Evolutionary conservation across 345 rosid species (phyloP).

Genomic region (Anastatica hierochuntica): DNA sequence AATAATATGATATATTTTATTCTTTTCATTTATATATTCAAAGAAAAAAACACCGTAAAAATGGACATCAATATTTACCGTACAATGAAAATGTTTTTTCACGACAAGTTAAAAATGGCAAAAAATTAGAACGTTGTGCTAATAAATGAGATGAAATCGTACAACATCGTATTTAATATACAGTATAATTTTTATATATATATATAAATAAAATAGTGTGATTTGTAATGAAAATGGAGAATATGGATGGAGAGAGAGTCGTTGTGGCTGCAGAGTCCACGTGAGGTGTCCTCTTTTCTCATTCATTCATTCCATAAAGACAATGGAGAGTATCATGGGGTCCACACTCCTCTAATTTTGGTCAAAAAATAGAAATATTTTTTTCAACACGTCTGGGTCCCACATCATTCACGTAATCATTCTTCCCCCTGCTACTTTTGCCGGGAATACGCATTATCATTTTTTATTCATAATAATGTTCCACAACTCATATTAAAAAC

Average conservation of each 20-base stretch:
- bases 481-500: no score
- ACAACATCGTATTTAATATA: neutral
- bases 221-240: neutral
- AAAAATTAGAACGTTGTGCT: constrained; percentile 24
- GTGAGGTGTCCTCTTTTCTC: constrained; percentile 98
- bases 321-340: constrained; percentile 74
- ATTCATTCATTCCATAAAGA: constrained; percentile 85
- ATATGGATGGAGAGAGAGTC: constrained; percentile 57
- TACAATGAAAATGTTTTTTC: constrained; percentile 17
- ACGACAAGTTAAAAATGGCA: constrained; percentile 23
- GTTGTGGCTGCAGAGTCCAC: constrained; percentile 98
- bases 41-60: constrained; percentile 5
- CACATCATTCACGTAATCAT: constrained; percentile 73
- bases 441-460: constrained; percentile 10
- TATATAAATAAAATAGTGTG: neutral
- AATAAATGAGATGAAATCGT: constrained; percentile 15
- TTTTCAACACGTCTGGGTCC: constrained; percentile 35
- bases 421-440: constrained; percentile 29
- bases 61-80: constrained; percentile 15
- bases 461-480: constrained; percentile 2
- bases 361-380: constrained; percentile 31
- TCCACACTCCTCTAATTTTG: constrained; percentile 39
- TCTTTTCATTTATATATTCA: no score
- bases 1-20: no score
- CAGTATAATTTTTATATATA: neutral